Evolutionary conservation across 2,329 filamentous ascomycete species (phyloP).

Genomic region (Nigrospora sphaerica): DNA sequence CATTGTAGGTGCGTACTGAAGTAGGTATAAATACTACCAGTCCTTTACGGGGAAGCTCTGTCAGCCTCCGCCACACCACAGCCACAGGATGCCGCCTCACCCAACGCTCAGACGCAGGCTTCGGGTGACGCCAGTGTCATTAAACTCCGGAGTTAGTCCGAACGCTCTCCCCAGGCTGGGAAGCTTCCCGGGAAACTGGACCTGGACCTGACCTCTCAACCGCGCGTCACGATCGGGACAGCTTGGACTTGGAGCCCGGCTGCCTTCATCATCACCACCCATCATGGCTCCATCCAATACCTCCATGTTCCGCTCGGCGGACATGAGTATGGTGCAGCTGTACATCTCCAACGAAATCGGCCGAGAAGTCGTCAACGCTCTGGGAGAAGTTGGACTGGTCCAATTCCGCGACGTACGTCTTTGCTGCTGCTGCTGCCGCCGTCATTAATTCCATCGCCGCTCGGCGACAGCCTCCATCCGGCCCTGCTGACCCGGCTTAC

Average conservation of each 20-base stretch:
- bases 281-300: conserved; percentile 65
- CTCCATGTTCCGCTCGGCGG: conserved; percentile 98
- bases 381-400: conserved; percentile 92
- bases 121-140: too few species aligned
- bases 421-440: conserved; percentile 4
- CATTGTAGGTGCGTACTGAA: too few species aligned
- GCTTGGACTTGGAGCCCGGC: neutral
- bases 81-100: too few species aligned
- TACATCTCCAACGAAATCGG: conserved; percentile 99
- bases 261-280: conserved; percentile 6
- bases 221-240: neutral
- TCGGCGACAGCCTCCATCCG: too few species aligned
- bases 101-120: too few species aligned
- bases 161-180: too few species aligned
- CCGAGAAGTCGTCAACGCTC: conserved; percentile 90
- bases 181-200: too few species aligned
- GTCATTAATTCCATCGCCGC: too few species aligned
- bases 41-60: too few species aligned
- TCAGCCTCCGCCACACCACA: too few species aligned
- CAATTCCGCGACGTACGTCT: conserved; percentile 89
- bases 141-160: too few species aligned
- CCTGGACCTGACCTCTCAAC: neutral
- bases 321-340: conserved; percentile 99
- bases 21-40: too few species aligned
- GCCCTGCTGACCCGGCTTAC: conserved; percentile 9